phyloP scores from a whole-genome alignment of 768 basidiomycete genomes.

The Podaxis mareebaensis region DNA sequence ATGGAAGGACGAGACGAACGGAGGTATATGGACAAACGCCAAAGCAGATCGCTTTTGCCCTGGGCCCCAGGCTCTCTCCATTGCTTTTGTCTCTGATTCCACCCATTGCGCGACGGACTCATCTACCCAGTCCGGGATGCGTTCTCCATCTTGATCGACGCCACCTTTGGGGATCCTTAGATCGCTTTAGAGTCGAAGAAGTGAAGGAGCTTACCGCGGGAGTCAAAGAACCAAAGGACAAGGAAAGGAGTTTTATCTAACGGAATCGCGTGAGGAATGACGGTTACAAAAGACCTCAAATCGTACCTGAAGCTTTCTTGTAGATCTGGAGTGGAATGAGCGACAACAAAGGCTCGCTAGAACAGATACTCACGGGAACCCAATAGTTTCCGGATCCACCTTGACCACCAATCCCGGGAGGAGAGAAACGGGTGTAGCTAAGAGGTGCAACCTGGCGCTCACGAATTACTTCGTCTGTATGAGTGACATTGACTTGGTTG shows the following conservation, averaged over 20 bases:
- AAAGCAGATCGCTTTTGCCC: constrained; percentile 52
- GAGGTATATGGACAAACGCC: constrained; percentile 77
- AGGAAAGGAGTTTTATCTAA: constrained; percentile 47
- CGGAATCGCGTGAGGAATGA: not conserved
- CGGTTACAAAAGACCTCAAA: constrained; percentile 23
- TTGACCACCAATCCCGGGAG: constrained; percentile 60
- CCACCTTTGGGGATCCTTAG: constrained; percentile 43
- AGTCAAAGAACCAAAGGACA: constrained; percentile 80
- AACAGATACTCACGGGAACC: constrained; percentile 57
- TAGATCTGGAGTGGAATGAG: constrained; percentile 35
- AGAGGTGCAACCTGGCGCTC: constrained; percentile 56
- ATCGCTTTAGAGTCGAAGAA: not conserved
- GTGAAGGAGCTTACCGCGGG: constrained; percentile 47
- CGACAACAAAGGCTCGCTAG: not conserved
- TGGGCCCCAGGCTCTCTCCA: constrained; percentile 63
- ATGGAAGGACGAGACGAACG: constrained; percentile 40
- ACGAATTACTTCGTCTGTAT: constrained; percentile 62
- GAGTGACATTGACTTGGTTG: constrained; percentile 72
- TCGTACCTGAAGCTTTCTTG: constrained; percentile 31
- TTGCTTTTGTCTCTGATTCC: constrained; percentile 45
- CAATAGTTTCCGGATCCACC: constrained; percentile 74
- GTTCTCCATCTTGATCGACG: constrained; percentile 37
- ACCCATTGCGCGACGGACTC: constrained; percentile 64
- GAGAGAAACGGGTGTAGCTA: constrained; percentile 65
- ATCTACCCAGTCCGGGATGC: constrained; percentile 71